phyloP scores from a whole-genome alignment of 2,329 filamentous ascomycete genomes.

The Phoma herbarum region DNA sequence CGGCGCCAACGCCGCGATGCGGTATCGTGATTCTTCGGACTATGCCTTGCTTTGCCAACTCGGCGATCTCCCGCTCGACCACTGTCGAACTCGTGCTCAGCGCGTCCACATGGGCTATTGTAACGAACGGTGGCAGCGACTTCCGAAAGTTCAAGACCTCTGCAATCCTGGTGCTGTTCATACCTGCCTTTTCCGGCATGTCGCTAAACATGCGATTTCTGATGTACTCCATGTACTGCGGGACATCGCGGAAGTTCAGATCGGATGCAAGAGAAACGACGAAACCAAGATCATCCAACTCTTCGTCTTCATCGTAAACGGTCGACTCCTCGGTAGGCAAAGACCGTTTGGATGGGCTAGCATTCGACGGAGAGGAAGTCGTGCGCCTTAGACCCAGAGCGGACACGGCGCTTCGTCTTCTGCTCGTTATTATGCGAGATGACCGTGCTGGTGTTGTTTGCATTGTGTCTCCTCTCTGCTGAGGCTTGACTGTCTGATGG shows the following conservation, averaged over 20 bases:
- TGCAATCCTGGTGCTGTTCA: slow-evolving; percentile 70
- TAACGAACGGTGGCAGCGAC: slow-evolving; percentile 70
- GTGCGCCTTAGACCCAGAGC: slow-evolving; percentile 43
- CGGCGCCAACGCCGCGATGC: slow-evolving; percentile 64
- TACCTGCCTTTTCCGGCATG: slow-evolving; percentile 67
- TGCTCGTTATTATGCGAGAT: slow-evolving; percentile 42
- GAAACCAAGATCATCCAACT: slow-evolving; percentile 68
- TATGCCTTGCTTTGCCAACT: slow-evolving; percentile 65
- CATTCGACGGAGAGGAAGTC: slow-evolving; percentile 50
- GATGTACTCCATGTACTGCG: slow-evolving; percentile 71
- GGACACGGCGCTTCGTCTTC: slow-evolving; percentile 35
- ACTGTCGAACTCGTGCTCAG: slow-evolving; percentile 69
- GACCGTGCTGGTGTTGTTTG: slow-evolving; percentile 44
- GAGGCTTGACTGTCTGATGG: neutral
- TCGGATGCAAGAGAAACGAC: slow-evolving; percentile 64
- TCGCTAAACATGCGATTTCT: slow-evolving; percentile 69
- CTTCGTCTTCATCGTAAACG: slow-evolving; percentile 50
- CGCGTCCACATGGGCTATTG: slow-evolving; percentile 71
- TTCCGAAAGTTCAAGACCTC: slow-evolving; percentile 70
- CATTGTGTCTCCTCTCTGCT: slow-evolving; percentile 21
- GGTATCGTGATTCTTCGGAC: slow-evolving; percentile 71
- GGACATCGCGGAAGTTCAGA: slow-evolving; percentile 66
- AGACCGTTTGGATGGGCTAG: slow-evolving; percentile 48
- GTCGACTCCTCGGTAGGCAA: slow-evolving; percentile 33
- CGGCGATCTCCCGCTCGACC: slow-evolving; percentile 72